Evolutionary conservation across 371 early-diverging fungal species (phyloP).

Genomic region (Nematocida sp.): DNA sequence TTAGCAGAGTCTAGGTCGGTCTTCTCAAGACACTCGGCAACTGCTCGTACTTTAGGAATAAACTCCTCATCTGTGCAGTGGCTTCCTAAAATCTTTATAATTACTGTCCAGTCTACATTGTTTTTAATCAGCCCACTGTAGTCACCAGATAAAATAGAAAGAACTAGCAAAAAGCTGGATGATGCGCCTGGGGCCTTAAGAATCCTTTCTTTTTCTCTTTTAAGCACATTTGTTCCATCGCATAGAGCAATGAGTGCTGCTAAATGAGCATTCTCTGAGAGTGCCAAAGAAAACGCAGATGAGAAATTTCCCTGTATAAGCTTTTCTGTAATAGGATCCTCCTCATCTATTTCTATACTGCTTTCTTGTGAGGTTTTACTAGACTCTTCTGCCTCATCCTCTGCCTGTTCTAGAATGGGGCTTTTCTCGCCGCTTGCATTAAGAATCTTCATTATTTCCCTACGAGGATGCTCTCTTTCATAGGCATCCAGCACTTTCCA

Average conservation of each 20-base stretch:
- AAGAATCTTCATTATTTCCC: constrained; percentile 53
- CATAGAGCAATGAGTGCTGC: constrained; percentile 51
- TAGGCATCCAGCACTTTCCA: constrained; percentile 48
- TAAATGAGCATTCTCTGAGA: constrained; percentile 30
- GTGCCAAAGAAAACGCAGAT: constrained; percentile 40
- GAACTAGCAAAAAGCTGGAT: constrained; percentile 35
- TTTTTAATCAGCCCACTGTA: constrained; percentile 43
- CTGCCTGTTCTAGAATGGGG: constrained; percentile 32
- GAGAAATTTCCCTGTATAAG: constrained; percentile 50
- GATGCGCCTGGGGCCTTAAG: constrained; percentile 49
- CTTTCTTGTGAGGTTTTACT: background rate
- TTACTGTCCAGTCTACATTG: constrained; percentile 50
- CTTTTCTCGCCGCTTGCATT: constrained; percentile 29
- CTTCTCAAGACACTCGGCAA: constrained; percentile 44
- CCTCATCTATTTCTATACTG: constrained; percentile 37
- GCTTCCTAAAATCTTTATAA: constrained; percentile 50
- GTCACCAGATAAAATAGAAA: constrained; percentile 45
- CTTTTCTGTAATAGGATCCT: constrained; percentile 43
- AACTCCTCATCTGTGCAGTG: constrained; percentile 58
- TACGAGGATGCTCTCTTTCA: constrained; percentile 22
- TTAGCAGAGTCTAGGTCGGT: constrained; percentile 27
- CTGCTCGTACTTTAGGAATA: constrained; percentile 30
- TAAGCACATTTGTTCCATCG: constrained; percentile 38
- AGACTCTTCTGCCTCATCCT: background rate
- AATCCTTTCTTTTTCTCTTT: constrained; percentile 46